Base-by-base conservation (phyloP, 345 rosid genomes). In the Gossypium herbaceum region DNA sequence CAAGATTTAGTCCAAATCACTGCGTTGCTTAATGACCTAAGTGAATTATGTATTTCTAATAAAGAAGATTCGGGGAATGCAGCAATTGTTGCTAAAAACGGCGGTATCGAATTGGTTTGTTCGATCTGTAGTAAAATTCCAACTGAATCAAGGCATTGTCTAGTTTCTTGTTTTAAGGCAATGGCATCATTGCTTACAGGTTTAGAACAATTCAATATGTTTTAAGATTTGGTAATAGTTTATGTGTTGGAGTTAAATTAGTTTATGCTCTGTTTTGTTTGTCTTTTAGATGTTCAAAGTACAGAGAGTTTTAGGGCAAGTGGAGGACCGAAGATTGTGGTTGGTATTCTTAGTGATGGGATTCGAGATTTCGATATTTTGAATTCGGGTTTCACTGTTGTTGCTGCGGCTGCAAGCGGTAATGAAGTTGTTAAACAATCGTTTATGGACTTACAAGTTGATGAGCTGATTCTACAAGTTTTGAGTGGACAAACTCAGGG, bases 371-470 rank as follows among this genome's bases (percentile, higher is more conserved):
- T 82, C 16, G 91, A 85, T 57, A 71, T 81, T 11, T 72, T 91
- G 82, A 83, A 84, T 72, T 68, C 82, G 65, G 91, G 93, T 72
- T 93, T 91, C 78, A 82, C 86, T 4, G 85, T 86, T 76, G 89
- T 93, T 82, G 87, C 97, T 66, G 88, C 86, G 13, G 91, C 94
- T 43, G 88, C 97, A 52, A 89, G 97, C 41, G 90, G 90, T 43
- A 95, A 95, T 74, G 99, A 95, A 83, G 84, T 95, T 47, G 87
- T 93, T n/a, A 93, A 93, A 74, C 82, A 90, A 82, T 73, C 76
- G 20, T 90, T 91, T 79, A 91, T 91, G 94, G 98, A 93, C 61
- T 81, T 95, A 75, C 85, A 85, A 82, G 81, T 93, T 54, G 98
- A 91, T 72, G 92, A 90, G 81, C 80, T 91, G 72, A 83, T 95